Conservation (phyloP, 2,329 filamentous ascomycete species). For the Pseudocercospora cruenta region DNA sequence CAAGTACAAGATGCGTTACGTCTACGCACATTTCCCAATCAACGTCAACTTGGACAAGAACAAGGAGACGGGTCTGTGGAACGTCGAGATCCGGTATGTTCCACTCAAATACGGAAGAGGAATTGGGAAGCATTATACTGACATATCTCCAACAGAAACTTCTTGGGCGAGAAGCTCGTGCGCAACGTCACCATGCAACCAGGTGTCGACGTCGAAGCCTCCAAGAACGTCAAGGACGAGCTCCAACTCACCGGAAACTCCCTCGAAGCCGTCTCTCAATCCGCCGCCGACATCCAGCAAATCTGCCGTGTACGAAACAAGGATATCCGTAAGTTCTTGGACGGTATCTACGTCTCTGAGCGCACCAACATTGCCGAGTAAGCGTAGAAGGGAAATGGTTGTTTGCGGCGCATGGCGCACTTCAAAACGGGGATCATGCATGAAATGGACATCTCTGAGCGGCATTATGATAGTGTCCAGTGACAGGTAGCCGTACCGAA, state of each 20-base stretch:
- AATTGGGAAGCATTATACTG: conserved; percentile 16
- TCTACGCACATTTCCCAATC: conserved; percentile 99
- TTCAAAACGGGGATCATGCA: not conserved
- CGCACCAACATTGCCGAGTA: conserved; percentile 78
- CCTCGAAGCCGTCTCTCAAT: conserved; percentile 94
- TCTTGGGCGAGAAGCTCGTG: conserved; percentile 99
- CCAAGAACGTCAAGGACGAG: conserved; percentile 96
- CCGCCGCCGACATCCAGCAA: conserved; percentile 98
- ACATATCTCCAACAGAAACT: conserved; percentile 67
- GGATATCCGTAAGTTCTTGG: conserved; percentile 99
- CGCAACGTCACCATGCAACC: conserved; percentile 85
- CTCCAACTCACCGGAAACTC: conserved; percentile 91
- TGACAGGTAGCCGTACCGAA: conserved; percentile 6
- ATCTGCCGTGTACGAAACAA: conserved; percentile 99
- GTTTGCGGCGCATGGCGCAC: conserved; percentile 3
- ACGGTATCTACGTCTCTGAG: conserved; percentile 99
- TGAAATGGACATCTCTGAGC: not conserved
- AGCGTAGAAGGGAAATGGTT: not conserved
- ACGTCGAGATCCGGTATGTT: conserved; percentile 95
- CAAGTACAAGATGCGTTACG: conserved; percentile 99
- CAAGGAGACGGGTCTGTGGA: conserved; percentile 79
- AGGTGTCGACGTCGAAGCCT: conserved; percentile 88
- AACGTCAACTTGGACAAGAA: conserved; percentile 99
- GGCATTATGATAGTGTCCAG: not conserved
- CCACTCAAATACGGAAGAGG: not conserved